Evolutionary conservation across 1,284 basidiomycete species (phyloP).

Genomic region (Xerocomus nothofagi): DNA sequence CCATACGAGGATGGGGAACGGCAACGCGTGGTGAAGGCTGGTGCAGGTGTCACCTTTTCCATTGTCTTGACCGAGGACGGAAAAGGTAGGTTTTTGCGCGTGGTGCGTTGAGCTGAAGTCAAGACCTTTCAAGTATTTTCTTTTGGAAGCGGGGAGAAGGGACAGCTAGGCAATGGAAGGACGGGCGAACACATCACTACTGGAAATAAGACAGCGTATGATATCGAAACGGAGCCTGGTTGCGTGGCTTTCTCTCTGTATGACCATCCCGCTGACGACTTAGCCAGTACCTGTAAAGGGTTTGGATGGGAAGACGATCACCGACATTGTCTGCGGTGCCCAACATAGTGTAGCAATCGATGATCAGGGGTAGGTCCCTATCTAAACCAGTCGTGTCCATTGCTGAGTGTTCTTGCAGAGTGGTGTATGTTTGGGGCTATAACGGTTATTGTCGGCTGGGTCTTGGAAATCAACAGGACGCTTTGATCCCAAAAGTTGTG

Average conservation of each 20-base stretch:
- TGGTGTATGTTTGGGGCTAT: conserved; percentile 87
- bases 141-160: conserved; percentile 90
- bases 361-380: conserved; percentile 57
- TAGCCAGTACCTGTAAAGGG: conserved; percentile 66
- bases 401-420: conserved; percentile 31
- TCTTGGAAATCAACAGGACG: conserved; percentile 83
- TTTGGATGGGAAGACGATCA: conserved; percentile 73
- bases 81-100: conserved; percentile 49
- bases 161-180: conserved; percentile 88
- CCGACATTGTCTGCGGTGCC: conserved; percentile 81
- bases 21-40: conserved; percentile 69
- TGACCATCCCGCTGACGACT: conserved; percentile 12
- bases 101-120: conserved; percentile 6
- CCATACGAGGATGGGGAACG: conserved; percentile 53
- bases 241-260: conserved; percentile 19
- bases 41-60: conserved; percentile 84
- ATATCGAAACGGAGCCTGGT: conserved; percentile 78
- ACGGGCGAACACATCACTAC: conserved; percentile 87
- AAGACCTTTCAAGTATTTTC: conserved; percentile 63
- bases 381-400: not conserved
- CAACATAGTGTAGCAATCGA: conserved; percentile 86
- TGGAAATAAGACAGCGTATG: conserved; percentile 80
- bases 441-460: conserved; percentile 81
- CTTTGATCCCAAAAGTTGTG: conserved; percentile 71
- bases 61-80: conserved; percentile 79